A percentile compares a stretch with the other conserved stretches of the same genome.
Evolutionary conservation across 441 rosid species (phyloP).

Genomic region (Erodium trifolium): DNA sequence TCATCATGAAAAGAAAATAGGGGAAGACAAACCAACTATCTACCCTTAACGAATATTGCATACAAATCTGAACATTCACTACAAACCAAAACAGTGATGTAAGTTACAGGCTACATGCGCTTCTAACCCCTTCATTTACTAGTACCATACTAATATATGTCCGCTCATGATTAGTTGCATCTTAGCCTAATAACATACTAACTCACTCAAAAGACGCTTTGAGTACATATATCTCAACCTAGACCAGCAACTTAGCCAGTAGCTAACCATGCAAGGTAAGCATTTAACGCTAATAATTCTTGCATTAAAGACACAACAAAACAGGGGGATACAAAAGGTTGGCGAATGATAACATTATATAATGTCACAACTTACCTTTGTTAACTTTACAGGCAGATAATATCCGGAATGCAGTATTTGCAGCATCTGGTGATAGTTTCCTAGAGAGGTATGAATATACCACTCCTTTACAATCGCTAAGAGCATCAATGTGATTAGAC

Average conservation of each 20-base stretch:
- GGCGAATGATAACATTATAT: background rate
- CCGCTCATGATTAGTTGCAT: background rate
- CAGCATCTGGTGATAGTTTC: conserved; percentile 32
- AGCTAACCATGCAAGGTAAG: too few species aligned
- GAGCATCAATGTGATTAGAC: conserved; percentile 11
- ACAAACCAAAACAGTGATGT: background rate
- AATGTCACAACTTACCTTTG: conserved; percentile 44
- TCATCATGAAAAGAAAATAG: too few species aligned
- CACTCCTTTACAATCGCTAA: conserved; percentile 78
- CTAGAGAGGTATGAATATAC: conserved; percentile 72
- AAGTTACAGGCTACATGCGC: background rate
- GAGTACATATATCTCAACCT: too few species aligned
- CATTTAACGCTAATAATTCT: too few species aligned
- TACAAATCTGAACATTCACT: too few species aligned
- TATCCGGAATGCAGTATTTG: conserved; percentile 2
- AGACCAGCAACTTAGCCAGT: too few species aligned
- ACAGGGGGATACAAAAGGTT: too few species aligned
- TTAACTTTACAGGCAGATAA: conserved; percentile 32
- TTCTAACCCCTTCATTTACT: background rate
- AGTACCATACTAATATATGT: background rate
- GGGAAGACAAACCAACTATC: too few species aligned
- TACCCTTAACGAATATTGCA: too few species aligned
- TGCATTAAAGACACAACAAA: background rate
- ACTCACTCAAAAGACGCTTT: background rate
- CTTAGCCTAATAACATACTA: background rate